phyloP scores from a whole-genome alignment of 176 grass and related monocot genomes.

The Lolium perenne region DNA sequence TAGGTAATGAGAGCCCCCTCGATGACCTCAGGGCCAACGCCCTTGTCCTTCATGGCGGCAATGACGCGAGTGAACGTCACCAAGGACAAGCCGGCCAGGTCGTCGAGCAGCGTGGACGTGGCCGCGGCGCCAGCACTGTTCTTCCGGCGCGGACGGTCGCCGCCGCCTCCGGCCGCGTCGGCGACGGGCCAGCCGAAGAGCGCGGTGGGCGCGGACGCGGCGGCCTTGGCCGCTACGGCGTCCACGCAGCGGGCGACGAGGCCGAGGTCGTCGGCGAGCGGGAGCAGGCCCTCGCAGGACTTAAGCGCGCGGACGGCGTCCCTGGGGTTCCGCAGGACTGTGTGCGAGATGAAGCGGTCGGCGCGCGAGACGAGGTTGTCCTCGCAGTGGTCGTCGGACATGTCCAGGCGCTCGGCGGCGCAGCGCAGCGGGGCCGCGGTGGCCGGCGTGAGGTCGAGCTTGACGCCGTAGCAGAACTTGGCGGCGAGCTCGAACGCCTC shows the following conservation, averaged over 20 bases:
- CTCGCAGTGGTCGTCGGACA: slow-evolving; percentile 82
- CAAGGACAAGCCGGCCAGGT: slow-evolving; percentile 72
- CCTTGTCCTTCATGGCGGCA: slow-evolving; percentile 72
- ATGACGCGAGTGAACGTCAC: slow-evolving; percentile 80
- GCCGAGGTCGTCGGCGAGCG: slow-evolving; percentile 74
- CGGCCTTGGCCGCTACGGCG: slow-evolving; percentile 69
- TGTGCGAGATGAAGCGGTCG: slow-evolving; percentile 71
- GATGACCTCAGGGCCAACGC: slow-evolving; percentile 72
- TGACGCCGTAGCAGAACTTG: slow-evolving; percentile 99
- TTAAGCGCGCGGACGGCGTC: slow-evolving; percentile 81
- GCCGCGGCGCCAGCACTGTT: slow-evolving; percentile 33
- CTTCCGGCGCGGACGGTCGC: slow-evolving; percentile 53
- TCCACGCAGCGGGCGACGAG: slow-evolving; percentile 78
- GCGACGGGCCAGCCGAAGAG: slow-evolving; percentile 89
- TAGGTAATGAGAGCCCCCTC: slow-evolving; percentile 87
- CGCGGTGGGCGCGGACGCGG: slow-evolving; percentile 65
- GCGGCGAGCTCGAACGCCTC: slow-evolving; percentile 88
- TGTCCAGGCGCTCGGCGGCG: slow-evolving; percentile 84
- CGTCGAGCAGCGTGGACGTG: slow-evolving; percentile 82
- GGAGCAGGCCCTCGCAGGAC: slow-evolving; percentile 79
- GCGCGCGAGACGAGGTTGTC: slow-evolving; percentile 88
- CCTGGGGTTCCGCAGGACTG: slow-evolving; percentile 66
- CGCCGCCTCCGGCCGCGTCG: slow-evolving; percentile 37
- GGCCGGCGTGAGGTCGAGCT: slow-evolving; percentile 80
- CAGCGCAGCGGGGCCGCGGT: slow-evolving; percentile 78